Evolutionary conservation across 768 basidiomycete genomes (phyloP), one percentile per base, ranked within the genome.

Genomic region (Tricholoma hemisulphureum): DNA sequence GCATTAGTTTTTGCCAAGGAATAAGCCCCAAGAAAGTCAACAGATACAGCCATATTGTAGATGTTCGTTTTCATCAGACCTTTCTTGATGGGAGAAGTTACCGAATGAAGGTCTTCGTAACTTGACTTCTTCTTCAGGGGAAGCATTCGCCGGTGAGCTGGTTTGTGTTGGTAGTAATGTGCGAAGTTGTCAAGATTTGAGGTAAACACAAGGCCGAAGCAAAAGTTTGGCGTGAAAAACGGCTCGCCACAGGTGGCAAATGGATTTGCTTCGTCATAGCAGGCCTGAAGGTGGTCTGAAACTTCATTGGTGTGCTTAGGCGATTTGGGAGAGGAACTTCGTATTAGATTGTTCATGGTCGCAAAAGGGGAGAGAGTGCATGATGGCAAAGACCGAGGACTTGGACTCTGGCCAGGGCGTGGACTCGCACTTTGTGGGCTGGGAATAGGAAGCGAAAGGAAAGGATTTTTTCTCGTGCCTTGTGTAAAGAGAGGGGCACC

Each of bases 401-500:
- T 41, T 28, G 35, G 2, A 13, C 4, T 8, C 41, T 62, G 57
- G 31, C 57, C 58, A 24, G 60, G 57, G 34, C 32, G 41, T 6
- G 39, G 51, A 31, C 64, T 63, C 23, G 58, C 62, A 11, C 43
- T 63, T 45, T 63, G 56, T 14, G 67, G 63, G 11, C 65, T 67
- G 43, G 62, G 37, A 18, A 58, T 60, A 18, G 58, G 66, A 46
- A 62, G 62, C 26, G 63, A 67, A 45, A 66, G 64, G 46, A 69
- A 66, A 8, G 60, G 56, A 41, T 59, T 52, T 11, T 61, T 66
- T 55, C 63, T 32, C 26, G 34, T 26, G 56, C 59, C 39, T 41
- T 58, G 56, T 0, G 62, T 62, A 41, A 64, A 64, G 10, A 70
- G 54, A 16, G 71, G 66, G 14, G 71, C 65, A 23, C 72, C 71